phyloP scores from a whole-genome alignment of 495 filamentous ascomycete genomes.

The Lasiosphaeriaceae sp. region DNA sequence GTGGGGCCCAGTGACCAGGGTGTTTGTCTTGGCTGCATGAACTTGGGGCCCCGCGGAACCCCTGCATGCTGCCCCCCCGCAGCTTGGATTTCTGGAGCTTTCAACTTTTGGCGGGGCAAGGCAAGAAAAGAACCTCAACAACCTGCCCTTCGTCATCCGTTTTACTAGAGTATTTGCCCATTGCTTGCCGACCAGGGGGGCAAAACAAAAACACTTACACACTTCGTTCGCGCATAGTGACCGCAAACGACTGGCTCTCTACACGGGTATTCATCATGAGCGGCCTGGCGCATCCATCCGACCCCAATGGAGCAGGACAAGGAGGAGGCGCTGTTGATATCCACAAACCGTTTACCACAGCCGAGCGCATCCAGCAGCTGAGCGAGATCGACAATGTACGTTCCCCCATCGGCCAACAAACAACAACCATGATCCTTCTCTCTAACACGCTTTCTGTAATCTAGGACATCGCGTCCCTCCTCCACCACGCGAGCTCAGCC shows the following conservation, averaged over 20 bases:
- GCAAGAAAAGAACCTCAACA: no score
- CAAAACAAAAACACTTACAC: no score
- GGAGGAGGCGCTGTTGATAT: constrained; percentile 12
- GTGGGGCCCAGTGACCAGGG: not conserved
- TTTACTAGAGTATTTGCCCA: no score
- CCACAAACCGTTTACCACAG: constrained; percentile 51
- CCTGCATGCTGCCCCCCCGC: no score
- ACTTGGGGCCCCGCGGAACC: not conserved
- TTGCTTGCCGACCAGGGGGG: no score
- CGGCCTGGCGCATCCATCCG: constrained; percentile 4
- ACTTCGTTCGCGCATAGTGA: no score
- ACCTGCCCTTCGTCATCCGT: no score
- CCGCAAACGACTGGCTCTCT: no score
- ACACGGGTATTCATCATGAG: constrained; percentile 9
- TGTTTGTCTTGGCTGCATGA: constrained; percentile 8
- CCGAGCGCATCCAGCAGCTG: constrained; percentile 74
- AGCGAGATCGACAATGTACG: constrained; percentile 67
- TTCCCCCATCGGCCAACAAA: not conserved
- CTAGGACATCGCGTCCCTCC: constrained; percentile 50
- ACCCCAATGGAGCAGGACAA: not conserved
- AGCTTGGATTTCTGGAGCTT: not conserved
- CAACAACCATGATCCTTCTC: not conserved
- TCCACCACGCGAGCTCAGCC: constrained; percentile 64
- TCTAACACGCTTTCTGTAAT: constrained; percentile 3
- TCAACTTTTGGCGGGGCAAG: no score